Base-by-base conservation (phyloP, 2,329 filamentous ascomycete species). In the Podosphaera fusca region DNA sequence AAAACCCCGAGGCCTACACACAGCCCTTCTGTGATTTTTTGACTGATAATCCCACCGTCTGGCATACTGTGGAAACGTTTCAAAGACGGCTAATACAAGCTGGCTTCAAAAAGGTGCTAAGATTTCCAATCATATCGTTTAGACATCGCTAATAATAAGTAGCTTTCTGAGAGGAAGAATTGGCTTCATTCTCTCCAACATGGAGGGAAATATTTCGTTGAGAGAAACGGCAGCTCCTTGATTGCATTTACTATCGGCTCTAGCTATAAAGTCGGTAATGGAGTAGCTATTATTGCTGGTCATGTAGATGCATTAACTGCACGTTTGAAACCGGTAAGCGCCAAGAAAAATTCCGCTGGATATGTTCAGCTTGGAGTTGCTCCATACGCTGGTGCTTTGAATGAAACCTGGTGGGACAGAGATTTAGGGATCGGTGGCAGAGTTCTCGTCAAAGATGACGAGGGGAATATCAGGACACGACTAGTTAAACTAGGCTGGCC, bases 371-470 rank as follows among this genome's bases (percentile, higher is more conserved):
- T 96, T 5, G 90, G 87, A 31, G 87, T 96, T 56, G 89, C 92
- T 2, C 92, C 86, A 0, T 98, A 96, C 67, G 90, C 88, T 8
- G 90, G 92, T 55, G 88, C 75, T 1, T 72, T 96, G 60, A 92
- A 89, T 67, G 75, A 76, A 60, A 96, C 92, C 0, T 96, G 92
- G 92, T 96, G 89, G 90, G 92, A 96, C 69, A 80, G 92, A 42
- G 92, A 98, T 69, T 76, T 98, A 55, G 83, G 85, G 62, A 85
- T 96, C 64, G 92, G 88, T 61, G 92, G 92, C 45, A 77, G 88
- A 50, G 90, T 96, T 3, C 75, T 96, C 54, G 82, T 96, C 51
- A 85, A 82, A 61, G 82, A 95, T 63, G 71, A 74, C 53, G 78
- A 79, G 2, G 84, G 84, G 62, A 94, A 90, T 75, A 87, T 94